Evolutionary conservation across 2,329 filamentous ascomycete genomes (phyloP), one percentile per base, ranked within the genome.

Genomic region (Curvularia lunata): DNA sequence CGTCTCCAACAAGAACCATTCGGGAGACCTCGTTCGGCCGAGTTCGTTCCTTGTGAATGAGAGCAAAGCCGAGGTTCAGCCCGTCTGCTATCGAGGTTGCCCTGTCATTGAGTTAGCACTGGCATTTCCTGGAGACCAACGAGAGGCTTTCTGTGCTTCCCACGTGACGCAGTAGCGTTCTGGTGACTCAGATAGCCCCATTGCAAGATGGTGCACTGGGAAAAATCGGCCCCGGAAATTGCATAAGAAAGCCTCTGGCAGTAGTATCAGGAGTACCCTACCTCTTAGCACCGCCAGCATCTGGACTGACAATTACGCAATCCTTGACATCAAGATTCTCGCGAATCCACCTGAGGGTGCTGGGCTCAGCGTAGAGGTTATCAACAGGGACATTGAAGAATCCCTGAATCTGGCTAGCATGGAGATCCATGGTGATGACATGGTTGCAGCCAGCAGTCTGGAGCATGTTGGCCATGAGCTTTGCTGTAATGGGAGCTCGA

Each of bases 381-480:
- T 89, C 87, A 27, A 89, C 87, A 5, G 87, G 87, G 16, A 89
- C 86, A 62, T 96, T 96, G 84, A 97, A 97, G 82, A 98, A 97
- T 41, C 94, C 94, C 79, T 96, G 91, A 62, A 96, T 96, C 82
- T 97, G 93, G 58, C 89, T 92, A 57, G 92, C 93, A 75, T 97
- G 93, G 57, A 97, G 84, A 73, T 97, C 93, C 91, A 97, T 97
- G 18, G 93, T 97, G 67, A 97, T 96, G 70, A 97, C 89, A 75
- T 93, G 91, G 76, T 92, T 92, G 78, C 92, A 96, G 55, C 94
- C 94, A 42, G 93, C 93, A 2, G 92, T 96, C 77, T 96, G 92
- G 54, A 98, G 84, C 93, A 98, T 97, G 80, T 98, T 97, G 56
- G 94, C 94, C 80, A 97, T 96, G 53, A 98, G 84, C 78, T 95